These are phyloP conservation scores for Terana coerulea DNA, from an alignment of 768 basidiomycete species.

Conservation along the genomic window DNA sequence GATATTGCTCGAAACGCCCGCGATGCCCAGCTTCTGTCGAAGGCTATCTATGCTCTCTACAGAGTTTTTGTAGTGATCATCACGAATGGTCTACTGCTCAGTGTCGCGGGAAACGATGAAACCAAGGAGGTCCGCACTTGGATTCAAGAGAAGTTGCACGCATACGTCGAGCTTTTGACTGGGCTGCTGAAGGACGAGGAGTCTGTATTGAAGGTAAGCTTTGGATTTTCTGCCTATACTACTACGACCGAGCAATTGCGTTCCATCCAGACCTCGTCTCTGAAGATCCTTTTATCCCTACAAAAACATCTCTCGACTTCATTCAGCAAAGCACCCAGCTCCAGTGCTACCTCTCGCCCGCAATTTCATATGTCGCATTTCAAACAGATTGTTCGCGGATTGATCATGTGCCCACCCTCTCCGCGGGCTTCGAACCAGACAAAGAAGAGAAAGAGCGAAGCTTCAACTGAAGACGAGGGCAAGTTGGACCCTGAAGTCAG, in stretches of 20 bases:
- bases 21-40: constrained; percentile 58
- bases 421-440: constrained; percentile 4
- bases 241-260: no score
- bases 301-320: constrained; percentile 75
- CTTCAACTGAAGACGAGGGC: constrained; percentile 25
- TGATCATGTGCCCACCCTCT: constrained; percentile 55
- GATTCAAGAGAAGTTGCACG: constrained; percentile 72
- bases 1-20: constrained; percentile 45
- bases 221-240: background rate
- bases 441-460: constrained; percentile 17
- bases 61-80: constrained; percentile 69
- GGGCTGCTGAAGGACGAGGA: constrained; percentile 78
- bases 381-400: constrained; percentile 54
- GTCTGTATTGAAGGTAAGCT: constrained; percentile 63
- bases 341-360: constrained; percentile 38
- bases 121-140: constrained; percentile 65
- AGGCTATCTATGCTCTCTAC: constrained; percentile 80
- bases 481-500: constrained; percentile 57
- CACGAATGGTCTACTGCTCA: constrained; percentile 50
- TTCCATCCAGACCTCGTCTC: constrained; percentile 53
- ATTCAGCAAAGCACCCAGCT: constrained; percentile 38
- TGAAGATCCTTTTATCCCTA: constrained; percentile 74
- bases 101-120: constrained; percentile 52
- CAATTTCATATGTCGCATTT: constrained; percentile 71
- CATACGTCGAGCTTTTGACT: constrained; percentile 65